Evolutionary conservation across 1,284 basidiomycete species (phyloP).

Genomic region (Leucocoprinus gongylophorus): DNA sequence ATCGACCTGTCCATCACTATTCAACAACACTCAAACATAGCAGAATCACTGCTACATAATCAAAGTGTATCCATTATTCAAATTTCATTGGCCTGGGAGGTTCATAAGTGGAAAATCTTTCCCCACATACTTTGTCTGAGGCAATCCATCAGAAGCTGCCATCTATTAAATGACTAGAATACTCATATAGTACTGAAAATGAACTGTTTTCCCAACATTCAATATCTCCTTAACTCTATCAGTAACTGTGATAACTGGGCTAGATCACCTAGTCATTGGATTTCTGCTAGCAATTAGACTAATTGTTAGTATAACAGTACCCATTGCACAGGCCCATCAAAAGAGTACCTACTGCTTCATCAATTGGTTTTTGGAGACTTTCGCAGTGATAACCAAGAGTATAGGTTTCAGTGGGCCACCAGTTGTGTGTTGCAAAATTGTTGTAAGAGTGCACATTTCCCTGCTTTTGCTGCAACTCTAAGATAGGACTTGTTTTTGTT

Average conservation of each 20-base stretch:
- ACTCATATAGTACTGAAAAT: constrained; percentile 36
- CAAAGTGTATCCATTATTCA: neutral
- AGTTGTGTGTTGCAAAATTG: constrained; percentile 29
- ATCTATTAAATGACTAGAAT: neutral
- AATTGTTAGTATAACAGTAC: constrained; percentile 29
- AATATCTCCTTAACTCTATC: constrained; percentile 42
- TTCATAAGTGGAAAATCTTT: constrained; percentile 26
- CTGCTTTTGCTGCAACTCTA: constrained; percentile 35
- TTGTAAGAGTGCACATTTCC: constrained; percentile 24
- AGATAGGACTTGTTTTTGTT: constrained; percentile 21
- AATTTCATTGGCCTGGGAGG: constrained; percentile 18
- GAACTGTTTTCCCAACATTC: constrained; percentile 36
- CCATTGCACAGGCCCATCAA: constrained; percentile 23
- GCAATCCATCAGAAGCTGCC: constrained; percentile 1
- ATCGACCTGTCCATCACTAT: no score
- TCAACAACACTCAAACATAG: no score
- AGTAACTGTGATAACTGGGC: constrained; percentile 26
- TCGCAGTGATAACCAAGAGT: constrained; percentile 35
- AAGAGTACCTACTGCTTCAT: constrained; percentile 20
- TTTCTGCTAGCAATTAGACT: constrained; percentile 37
- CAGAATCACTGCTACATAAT: no score
- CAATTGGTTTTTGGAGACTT: constrained; percentile 21
- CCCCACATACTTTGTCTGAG: no score
- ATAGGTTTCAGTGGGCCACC: constrained; percentile 42
- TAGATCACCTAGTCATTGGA: constrained; percentile 38